phyloP scores from a whole-genome alignment of 2,329 filamentous ascomycete genomes.

The Mycogone perniciosa region DNA sequence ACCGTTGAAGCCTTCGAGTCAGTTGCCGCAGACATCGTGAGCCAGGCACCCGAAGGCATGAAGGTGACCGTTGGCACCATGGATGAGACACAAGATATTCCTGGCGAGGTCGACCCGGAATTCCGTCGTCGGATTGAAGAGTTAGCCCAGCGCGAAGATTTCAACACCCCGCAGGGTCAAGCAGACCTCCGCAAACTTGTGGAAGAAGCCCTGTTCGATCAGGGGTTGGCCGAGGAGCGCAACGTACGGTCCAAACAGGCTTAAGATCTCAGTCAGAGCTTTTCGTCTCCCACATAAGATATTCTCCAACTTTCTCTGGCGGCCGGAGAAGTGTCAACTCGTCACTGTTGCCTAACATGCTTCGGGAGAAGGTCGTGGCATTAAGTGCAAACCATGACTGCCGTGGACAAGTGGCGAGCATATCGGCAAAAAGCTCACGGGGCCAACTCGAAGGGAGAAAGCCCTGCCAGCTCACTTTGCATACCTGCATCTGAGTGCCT shows the following conservation, averaged over 20 bases:
- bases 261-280: slow-evolving; percentile 38
- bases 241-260: slow-evolving; percentile 57
- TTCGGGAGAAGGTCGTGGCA: slow-evolving; percentile 44
- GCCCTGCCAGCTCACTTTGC: slow-evolving; percentile 53
- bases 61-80: slow-evolving; percentile 72
- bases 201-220: slow-evolving; percentile 67
- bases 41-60: slow-evolving; percentile 63
- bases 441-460: slow-evolving; percentile 50
- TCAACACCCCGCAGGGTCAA: slow-evolving; percentile 75
- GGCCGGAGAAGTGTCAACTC: slow-evolving; percentile 51
- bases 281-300: slow-evolving; percentile 55
- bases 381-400: slow-evolving; percentile 51
- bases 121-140: slow-evolving; percentile 84
- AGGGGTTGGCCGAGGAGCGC: slow-evolving; percentile 56
- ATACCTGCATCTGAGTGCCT: slow-evolving; percentile 30
- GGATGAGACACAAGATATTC: slow-evolving; percentile 53
- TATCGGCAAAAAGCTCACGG: slow-evolving; percentile 39
- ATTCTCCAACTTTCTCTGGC: slow-evolving; percentile 43
- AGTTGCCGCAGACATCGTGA: slow-evolving; percentile 21
- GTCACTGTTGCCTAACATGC: slow-evolving; percentile 36
- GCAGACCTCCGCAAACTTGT: slow-evolving; percentile 71
- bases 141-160: slow-evolving; percentile 75
- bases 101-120: slow-evolving; percentile 66
- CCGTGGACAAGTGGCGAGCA: slow-evolving; percentile 37
- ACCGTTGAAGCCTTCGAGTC: slow-evolving; percentile 27